Conservation (phyloP, 192 early-diverging fungal species). For the Backusella australiensis region DNA sequence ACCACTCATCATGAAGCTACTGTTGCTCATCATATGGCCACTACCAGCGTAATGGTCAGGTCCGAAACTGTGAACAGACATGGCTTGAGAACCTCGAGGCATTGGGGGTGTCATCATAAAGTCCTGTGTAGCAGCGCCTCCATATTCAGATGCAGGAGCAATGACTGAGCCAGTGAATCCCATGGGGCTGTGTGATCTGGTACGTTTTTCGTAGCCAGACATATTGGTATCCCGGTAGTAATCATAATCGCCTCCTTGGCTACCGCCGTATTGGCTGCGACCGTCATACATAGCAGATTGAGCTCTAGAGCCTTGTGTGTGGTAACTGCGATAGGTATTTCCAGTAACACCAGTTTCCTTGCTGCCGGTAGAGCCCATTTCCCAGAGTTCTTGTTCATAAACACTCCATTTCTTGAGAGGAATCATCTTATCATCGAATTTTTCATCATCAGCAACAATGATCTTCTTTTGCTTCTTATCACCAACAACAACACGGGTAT, state of each 20-base stretch:
- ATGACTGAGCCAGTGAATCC: constrained; percentile 22
- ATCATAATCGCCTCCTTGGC: constrained; percentile 35
- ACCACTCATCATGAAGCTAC: background rate
- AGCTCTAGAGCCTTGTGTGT: constrained; percentile 19
- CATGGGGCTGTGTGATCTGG: constrained; percentile 18
- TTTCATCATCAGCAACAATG: constrained; percentile 67
- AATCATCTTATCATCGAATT: constrained; percentile 85
- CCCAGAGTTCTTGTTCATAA: constrained; percentile 80
- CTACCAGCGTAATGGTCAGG: constrained; percentile 5
- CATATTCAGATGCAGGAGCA: constrained; percentile 21
- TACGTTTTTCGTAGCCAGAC: constrained; percentile 18
- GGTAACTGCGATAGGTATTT: constrained; percentile 38
- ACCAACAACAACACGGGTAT: constrained; percentile 83
- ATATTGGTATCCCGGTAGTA: constrained; percentile 32
- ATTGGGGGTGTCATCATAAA: constrained; percentile 18
- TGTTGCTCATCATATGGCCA: constrained; percentile 10
- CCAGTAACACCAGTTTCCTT: constrained; percentile 47
- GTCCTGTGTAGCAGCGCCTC: constrained; percentile 5
- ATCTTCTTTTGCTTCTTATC: constrained; percentile 64
- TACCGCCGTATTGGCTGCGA: constrained; percentile 37
- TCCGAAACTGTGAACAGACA: constrained; percentile 4
- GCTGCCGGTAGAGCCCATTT: constrained; percentile 53
- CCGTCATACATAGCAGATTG: constrained; percentile 23
- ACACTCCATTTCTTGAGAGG: constrained; percentile 86
- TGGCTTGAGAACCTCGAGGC: constrained; percentile 14